Evolutionary conservation across 2,329 filamentous ascomycete species (phyloP).

Genomic region (Penicillium italicum): DNA sequence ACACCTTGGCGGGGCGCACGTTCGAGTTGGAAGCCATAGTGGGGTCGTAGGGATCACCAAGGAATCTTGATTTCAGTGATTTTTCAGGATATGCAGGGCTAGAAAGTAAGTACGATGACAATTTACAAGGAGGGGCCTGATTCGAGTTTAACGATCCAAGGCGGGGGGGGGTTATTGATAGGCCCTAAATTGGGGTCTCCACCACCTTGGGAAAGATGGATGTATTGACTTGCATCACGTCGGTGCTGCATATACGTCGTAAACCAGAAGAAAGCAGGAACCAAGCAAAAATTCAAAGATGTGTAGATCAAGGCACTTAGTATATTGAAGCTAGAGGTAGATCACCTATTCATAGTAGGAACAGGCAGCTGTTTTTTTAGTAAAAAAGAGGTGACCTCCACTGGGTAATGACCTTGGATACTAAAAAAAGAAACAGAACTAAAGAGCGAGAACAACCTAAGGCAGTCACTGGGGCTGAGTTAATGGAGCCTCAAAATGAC

Average conservation of each 20-base stretch:
- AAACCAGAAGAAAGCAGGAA: not conserved
- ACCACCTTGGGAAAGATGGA: not conserved
- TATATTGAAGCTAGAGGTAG: not conserved
- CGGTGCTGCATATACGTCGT: not conserved
- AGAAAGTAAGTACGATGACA: not conserved
- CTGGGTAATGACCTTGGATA: not conserved
- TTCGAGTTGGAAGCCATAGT: conserved; percentile 24
- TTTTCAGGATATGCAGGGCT: not conserved
- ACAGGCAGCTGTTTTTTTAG: not conserved
- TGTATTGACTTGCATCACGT: not conserved
- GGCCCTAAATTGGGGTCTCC: conserved; percentile 2
- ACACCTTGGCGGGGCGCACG: conserved; percentile 58
- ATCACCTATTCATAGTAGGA: not conserved
- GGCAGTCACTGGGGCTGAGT: not conserved
- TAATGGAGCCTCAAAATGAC: too few relatives aligned
- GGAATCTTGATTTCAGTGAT: not conserved
- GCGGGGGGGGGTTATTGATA: conserved; percentile 11
- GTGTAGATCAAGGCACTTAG: not conserved
- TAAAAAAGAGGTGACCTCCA: not conserved
- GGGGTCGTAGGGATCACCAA: not conserved
- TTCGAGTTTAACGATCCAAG: not conserved
- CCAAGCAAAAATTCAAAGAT: not conserved
- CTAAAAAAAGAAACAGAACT: conserved; percentile 7
- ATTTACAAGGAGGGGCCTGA: not conserved
- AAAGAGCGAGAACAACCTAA: not conserved